Evolutionary conservation across 1,284 basidiomycete genomes (phyloP).

Genomic region (Cutaneotrichosporon dermatis): DNA sequence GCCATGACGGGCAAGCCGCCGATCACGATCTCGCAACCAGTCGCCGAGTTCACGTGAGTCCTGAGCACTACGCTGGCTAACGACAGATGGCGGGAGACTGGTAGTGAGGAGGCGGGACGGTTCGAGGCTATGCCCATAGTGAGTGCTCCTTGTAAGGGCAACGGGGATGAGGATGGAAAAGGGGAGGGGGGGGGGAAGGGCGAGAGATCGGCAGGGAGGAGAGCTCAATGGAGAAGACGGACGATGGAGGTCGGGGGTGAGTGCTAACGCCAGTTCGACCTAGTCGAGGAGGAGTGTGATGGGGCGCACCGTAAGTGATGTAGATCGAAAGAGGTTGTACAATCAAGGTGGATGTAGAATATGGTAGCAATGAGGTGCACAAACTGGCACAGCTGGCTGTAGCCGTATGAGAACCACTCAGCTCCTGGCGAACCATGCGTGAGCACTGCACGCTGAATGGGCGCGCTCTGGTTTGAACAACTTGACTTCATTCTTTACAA

Average conservation of each 20-base stretch:
- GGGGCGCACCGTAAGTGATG: conserved; percentile 18
- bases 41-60: conserved; percentile 29
- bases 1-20: conserved; percentile 24
- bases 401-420: too few species aligned
- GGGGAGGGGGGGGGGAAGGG: too few species aligned
- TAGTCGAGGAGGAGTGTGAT: conserved; percentile 27
- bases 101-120: conserved; percentile 27
- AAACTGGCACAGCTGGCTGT: neutral
- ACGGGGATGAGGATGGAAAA: too few species aligned
- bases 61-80: neutral
- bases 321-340: neutral
- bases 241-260: conserved; percentile 7
- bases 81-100: conserved; percentile 25
- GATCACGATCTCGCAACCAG: conserved; percentile 17
- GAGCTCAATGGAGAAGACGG: too few species aligned
- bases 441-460: too few species aligned
- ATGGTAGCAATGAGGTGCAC: neutral
- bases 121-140: conserved; percentile 30
- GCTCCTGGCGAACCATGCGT: too few species aligned
- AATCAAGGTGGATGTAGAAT: too few species aligned
- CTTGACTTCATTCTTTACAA: too few species aligned
- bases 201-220: too few species aligned
- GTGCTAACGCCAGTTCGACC: conserved; percentile 27
- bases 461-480: too few species aligned
- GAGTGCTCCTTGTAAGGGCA: conserved; percentile 4